Evolutionary conservation across 2,329 filamentous ascomycete genomes (phyloP).

Genomic region (Colletotrichum sublineola): DNA sequence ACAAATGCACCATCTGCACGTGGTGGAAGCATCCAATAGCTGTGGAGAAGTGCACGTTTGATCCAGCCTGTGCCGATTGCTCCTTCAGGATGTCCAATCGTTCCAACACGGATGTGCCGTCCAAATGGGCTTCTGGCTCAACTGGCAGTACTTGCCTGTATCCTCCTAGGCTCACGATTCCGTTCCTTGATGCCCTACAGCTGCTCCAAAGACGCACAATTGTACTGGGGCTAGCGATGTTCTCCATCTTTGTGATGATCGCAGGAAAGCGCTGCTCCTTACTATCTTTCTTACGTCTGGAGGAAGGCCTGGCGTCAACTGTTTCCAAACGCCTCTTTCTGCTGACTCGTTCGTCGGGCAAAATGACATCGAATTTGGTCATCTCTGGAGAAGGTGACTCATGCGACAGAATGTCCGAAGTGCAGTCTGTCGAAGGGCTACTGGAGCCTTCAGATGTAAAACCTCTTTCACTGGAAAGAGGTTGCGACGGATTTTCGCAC

Average conservation of each 20-base stretch:
- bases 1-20: neutral
- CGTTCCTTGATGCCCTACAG: slow-evolving; percentile 1
- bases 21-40: neutral
- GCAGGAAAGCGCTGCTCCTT: neutral
- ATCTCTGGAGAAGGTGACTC: neutral
- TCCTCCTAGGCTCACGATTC: neutral
- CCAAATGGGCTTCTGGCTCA: neutral
- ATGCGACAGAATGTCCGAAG: neutral
- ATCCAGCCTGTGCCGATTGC: neutral
- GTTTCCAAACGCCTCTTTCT: neutral
- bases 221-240: slow-evolving; percentile 1
- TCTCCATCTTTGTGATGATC: slow-evolving; percentile 6
- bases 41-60: neutral
- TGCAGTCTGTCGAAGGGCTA: neutral
- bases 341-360: neutral
- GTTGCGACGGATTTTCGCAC: neutral
- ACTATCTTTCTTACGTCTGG: neutral
- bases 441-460: neutral
- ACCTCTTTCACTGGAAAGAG: neutral
- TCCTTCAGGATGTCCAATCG: slow-evolving; percentile 1
- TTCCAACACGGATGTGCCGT: slow-evolving; percentile 5
- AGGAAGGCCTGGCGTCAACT: neutral
- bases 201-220: slow-evolving; percentile 1
- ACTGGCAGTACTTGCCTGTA: slow-evolving; percentile 1
- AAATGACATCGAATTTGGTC: neutral